Evolutionary conservation across 108 stramenopile species (phyloP).

Genomic region (Hondaea fermentalgiana): DNA sequence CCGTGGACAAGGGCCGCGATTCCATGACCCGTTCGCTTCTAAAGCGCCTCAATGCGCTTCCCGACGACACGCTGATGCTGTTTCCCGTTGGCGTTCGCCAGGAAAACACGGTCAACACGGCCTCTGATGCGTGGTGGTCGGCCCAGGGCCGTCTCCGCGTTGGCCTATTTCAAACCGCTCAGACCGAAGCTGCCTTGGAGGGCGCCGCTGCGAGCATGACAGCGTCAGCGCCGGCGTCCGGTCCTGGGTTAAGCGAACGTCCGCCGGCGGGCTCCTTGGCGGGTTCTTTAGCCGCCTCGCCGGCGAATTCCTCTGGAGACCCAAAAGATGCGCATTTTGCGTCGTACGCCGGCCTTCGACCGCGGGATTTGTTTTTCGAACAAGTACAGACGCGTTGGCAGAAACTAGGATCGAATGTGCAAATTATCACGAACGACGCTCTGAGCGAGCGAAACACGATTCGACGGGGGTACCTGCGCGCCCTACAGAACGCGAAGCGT

Average conservation of each 20-base stretch:
- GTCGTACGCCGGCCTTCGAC: too few species aligned
- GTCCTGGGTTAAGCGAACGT: too few species aligned
- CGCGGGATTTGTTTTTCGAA: neutral
- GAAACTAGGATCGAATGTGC: neutral
- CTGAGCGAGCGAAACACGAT: slow-evolving; percentile 14
- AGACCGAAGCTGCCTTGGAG: neutral
- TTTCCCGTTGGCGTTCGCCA: neutral
- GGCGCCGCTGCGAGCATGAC: neutral
- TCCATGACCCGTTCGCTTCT: neutral
- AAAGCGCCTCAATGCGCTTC: neutral
- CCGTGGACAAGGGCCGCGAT: neutral
- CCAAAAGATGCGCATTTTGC: too few species aligned
- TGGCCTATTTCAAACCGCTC: neutral
- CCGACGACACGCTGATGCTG: neutral
- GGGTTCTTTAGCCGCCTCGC: too few species aligned
- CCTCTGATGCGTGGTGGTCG: slow-evolving; percentile 2
- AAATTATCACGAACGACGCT: neutral
- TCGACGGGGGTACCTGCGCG: neutral
- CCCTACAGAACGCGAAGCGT: neutral
- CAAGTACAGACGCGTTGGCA: slow-evolving; percentile 6
- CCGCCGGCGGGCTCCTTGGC: too few species aligned
- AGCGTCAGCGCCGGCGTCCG: neutral
- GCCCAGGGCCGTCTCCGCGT: neutral
- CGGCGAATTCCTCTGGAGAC: too few species aligned
- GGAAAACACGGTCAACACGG: neutral